These are phyloP conservation scores for Macrotyloma uniflorum DNA, from an alignment of 306 rosid species.

Conservation along the genomic window DNA sequence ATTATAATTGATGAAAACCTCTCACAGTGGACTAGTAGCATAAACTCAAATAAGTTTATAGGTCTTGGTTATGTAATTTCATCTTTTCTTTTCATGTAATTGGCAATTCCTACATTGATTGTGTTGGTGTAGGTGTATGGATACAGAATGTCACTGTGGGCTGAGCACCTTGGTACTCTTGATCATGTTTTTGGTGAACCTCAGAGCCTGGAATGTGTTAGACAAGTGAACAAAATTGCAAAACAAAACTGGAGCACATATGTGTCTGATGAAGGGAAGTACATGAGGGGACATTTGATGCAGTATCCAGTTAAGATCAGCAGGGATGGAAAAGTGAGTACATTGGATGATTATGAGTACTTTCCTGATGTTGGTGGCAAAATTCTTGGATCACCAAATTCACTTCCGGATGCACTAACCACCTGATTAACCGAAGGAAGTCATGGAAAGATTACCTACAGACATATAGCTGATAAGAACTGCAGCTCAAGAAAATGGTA, in stretches of 20 bases:
- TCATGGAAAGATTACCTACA: not conserved
- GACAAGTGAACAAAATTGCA: constrained; percentile 50
- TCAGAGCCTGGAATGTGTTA: constrained; percentile 50
- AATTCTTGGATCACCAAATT: constrained; percentile 63
- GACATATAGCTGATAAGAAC: not conserved
- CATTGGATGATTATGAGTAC: constrained; percentile 47
- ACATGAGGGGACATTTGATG: constrained; percentile 65
- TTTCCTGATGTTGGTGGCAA: constrained; percentile 85
- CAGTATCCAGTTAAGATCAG: constrained; percentile 61
- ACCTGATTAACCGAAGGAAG: constrained; percentile 25
- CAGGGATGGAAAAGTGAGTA: constrained; percentile 56
- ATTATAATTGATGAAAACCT: not conserved
- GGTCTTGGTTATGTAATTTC: not conserved
- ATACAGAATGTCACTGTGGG: constrained; percentile 76
- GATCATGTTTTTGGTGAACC: constrained; percentile 53
- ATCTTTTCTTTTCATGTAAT: not conserved
- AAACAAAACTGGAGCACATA: constrained; percentile 52
- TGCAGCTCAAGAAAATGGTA: constrained; percentile 4
- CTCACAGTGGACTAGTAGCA: not conserved
- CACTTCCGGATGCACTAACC: constrained; percentile 69
- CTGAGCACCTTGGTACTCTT: constrained; percentile 57
- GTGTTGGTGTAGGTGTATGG: constrained; percentile 61
- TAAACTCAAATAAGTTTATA: not conserved
- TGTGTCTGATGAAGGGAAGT: constrained; percentile 50
- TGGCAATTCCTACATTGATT: not conserved